Evolutionary conservation across 306 rosid species (phyloP), one percentile per base, ranked within the genome.

Genomic region (Vigna hirtella): DNA sequence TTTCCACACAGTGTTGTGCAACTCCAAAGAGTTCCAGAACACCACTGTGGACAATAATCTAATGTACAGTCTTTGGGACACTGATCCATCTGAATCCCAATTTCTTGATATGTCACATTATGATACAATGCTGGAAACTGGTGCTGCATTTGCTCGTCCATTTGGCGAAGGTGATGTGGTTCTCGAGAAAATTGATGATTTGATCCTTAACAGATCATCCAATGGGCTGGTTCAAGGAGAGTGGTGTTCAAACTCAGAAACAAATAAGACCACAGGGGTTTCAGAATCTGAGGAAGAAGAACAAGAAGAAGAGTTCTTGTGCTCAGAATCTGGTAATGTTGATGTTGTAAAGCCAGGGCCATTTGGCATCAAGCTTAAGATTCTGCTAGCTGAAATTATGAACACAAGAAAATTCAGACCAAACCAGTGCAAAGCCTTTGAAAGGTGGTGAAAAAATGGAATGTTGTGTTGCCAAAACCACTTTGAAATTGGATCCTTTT

Each of bases 1-100:
- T 79, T 90, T 92, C 88, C 97, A 92, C 74, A 90, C 90, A 18
- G 79, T 90, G 13, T 56, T 92, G 28, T 90, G 97, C 59, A 92
- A 89, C 83, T 79, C 93, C 43, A 78, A 70, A 0, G 87, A 86
- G 58, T 88, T 90, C 86, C 81, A 76, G 11, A 77, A 87, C 82
- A 84, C 90, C 14, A 47, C 65, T 15, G 76, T 87, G 36, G 86
- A 92, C 83, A 74, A 79, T 30, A 79, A 72, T 75, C 78, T 92
- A 6, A 71, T 88, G 61, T 90, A 79, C 86, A 69, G 36, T 70
- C 65, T 85, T 14, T 88, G 90, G 89, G 86, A 84, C 79, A 58
- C 77, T 2, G 65, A 80, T 18, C 86, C 81, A 10, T 79, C 81
- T 14, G 87, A 86, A 66, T 78, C 87, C 15, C 86, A 87, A 40